phyloP scores from a whole-genome alignment of 2,329 filamentous ascomycete species.

The Dendrostoma leiphaemia region DNA sequence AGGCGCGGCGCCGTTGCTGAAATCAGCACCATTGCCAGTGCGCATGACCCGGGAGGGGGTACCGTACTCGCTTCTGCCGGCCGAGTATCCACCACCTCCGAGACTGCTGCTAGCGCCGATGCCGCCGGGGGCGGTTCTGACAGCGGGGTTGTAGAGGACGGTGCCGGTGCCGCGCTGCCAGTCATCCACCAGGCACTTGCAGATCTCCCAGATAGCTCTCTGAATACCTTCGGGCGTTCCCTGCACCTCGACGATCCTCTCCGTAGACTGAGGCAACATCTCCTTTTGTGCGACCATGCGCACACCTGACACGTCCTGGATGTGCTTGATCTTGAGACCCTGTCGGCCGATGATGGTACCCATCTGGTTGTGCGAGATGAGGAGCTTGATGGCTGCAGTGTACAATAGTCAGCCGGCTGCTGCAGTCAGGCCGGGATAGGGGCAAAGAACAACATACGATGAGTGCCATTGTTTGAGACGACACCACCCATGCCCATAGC shows the following conservation, averaged over 20 bases:
- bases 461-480: constrained; percentile 82
- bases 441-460: constrained; percentile 65
- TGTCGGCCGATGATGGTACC: constrained; percentile 97
- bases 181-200: constrained; percentile 96
- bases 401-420: background rate
- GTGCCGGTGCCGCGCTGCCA: constrained; percentile 97
- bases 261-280: constrained; percentile 98
- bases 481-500: constrained; percentile 95
- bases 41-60: constrained; percentile 76
- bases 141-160: constrained; percentile 94
- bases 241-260: constrained; percentile 95
- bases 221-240: constrained; percentile 94
- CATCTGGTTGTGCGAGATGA: constrained; percentile 99
- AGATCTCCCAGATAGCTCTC: constrained; percentile 96
- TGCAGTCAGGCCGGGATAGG: background rate
- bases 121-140: constrained; percentile 72
- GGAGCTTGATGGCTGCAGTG: constrained; percentile 80
- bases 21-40: constrained; percentile 95
- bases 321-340: constrained; percentile 98
- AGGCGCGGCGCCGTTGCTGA: constrained; percentile 72
- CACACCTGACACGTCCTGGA: constrained; percentile 93
- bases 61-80: constrained; percentile 54
- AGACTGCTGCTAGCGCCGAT: constrained; percentile 37
- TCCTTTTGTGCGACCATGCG: constrained; percentile 99
- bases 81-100: constrained; percentile 46